Conservation (phyloP, 2,329 filamentous ascomycete genomes). For the Trichoderma asperellum region DNA sequence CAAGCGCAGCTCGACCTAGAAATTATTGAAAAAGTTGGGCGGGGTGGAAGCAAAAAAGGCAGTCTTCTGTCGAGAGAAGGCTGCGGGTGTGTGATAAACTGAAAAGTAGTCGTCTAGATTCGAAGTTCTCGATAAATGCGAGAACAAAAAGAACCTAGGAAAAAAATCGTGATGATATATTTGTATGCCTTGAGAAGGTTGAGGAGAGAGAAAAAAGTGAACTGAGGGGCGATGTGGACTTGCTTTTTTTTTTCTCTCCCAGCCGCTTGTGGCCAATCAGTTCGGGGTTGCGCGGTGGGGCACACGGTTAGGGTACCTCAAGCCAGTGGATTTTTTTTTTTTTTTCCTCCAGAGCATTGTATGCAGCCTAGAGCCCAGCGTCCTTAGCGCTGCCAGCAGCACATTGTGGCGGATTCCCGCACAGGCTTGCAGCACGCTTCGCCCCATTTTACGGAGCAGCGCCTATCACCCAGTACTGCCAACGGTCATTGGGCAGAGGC, state of each 20-base stretch:
- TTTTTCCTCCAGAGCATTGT: background rate
- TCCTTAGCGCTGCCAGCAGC: conserved; percentile 1
- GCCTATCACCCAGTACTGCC: background rate
- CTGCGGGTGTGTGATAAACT: conserved; percentile 38
- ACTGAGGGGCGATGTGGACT: conserved; percentile 43
- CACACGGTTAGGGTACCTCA: conserved; percentile 35
- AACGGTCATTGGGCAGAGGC: conserved; percentile 9
- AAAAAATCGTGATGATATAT: conserved; percentile 38
- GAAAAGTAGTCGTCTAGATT: conserved; percentile 50
- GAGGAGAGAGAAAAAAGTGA: conserved; percentile 45
- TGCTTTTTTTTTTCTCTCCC: conserved; percentile 42
- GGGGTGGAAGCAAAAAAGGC: conserved; percentile 46
- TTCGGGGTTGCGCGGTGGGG: conserved; percentile 22
- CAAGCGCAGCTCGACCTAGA: conserved; percentile 80
- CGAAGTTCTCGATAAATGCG: conserved; percentile 51
- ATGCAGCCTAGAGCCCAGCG: background rate
- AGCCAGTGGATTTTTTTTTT: conserved; percentile 28
- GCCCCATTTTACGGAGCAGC: conserved; percentile 14
- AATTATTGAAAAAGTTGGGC: conserved; percentile 46
- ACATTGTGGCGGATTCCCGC: conserved; percentile 18
- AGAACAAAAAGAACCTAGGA: conserved; percentile 51
- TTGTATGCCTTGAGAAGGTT: conserved; percentile 40
- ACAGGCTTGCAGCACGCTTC: conserved; percentile 6
- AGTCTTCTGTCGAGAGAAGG: conserved; percentile 43
- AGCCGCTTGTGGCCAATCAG: conserved; percentile 33